Evolutionary conservation across 2,329 filamentous ascomycete species (phyloP), one percentile per base, ranked within the genome.

Genomic region (Colletotrichum liaoningense): DNA sequence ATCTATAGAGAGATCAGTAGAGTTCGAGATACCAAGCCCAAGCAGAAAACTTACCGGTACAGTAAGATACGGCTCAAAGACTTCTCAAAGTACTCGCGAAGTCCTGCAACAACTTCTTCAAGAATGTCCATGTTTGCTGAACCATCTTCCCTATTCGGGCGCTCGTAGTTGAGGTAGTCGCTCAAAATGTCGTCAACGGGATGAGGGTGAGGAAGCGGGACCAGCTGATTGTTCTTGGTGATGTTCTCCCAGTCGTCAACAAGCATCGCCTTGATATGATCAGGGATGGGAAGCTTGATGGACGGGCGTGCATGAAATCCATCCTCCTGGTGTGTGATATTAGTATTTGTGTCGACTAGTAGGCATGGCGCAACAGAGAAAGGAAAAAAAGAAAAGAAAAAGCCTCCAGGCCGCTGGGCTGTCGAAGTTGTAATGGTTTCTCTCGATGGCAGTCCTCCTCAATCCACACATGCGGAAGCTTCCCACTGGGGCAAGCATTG

Each of bases 221-320:
- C 94, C 4, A 98, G 91, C 80, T 96, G 94, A 77, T 95, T 91
- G 80, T 97, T 97, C 85, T 98, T 98, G 69, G 97, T 99, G 74
- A 99, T 92, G 78, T 98, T 97, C 83, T 99, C 97, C 97, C 97
- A 99, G 82, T 99, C 97, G 81, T 99, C 97, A 26, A 99, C 97
- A 3, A 99, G 90, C 75, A 97, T 89, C 19, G 94, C 94, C 85
- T 98, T 98, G 76, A 99, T 88, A 76, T 93, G 91, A 80, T 98
- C 97, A 0, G 97, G 95, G 76, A 98, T 92, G 63, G 92, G 89
- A 55, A 99, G 89, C 78, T 95, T 94, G 79, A 99, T 93, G 22
- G 95, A 94, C 24, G 96, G 95, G 71, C 95, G 92, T 75, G 89
- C 88, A 79, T 95, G 91, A 81, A 98, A 99, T 5, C 89, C 87